Evolutionary conservation across 768 basidiomycete genomes (phyloP), one percentile per base, ranked within the genome.

Genomic region (Pulveroboletus frians): DNA sequence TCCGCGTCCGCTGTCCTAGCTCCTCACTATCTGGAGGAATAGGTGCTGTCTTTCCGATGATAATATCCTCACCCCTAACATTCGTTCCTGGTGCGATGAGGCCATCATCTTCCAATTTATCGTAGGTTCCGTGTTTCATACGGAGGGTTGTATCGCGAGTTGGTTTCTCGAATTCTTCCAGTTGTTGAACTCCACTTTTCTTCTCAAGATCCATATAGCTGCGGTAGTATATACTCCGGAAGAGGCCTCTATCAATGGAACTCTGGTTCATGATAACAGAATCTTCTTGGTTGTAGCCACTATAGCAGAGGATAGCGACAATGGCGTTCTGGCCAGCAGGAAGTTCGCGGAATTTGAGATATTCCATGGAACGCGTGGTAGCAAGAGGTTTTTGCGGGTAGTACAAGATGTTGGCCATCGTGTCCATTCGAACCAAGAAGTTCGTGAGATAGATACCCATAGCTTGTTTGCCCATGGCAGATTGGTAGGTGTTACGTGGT

Each of bases 231-330:
- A 99, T 89, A 75, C 92, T 95, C 32, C 95, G 83, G 86, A 99
- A 99, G 27, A 99, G 78, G 51, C 96, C 95, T 50, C 96, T 89
- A 64, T 99, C 95, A 58, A 99, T 89, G 23, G 96, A 95, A 59
- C 89, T 92, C 71, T 99, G 96, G 67, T 98, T 98, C 95, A 99
- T 97, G 72, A 99, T 98, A 71, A 99, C 96, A 54, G 96, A 99
- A 79, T 99, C 96, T 80, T 98, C 96, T 71, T 99, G 96, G 68
- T 99, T 99, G 73, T 99, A 99, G 41, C 95, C 95, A 59, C 93
- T 97, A 72, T 99, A 99, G 64, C 94, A 97, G 47, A 98, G 75
- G 62, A 99, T 98, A 11, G 95, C 95, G 50, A 99, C 95, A 54
- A 97, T 91, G 41, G 95, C 95, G 63, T 99, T 99, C 71, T 98